Conservation (phyloP, 2,329 filamentous ascomycete genomes). For the Aciculosporium take region DNA sequence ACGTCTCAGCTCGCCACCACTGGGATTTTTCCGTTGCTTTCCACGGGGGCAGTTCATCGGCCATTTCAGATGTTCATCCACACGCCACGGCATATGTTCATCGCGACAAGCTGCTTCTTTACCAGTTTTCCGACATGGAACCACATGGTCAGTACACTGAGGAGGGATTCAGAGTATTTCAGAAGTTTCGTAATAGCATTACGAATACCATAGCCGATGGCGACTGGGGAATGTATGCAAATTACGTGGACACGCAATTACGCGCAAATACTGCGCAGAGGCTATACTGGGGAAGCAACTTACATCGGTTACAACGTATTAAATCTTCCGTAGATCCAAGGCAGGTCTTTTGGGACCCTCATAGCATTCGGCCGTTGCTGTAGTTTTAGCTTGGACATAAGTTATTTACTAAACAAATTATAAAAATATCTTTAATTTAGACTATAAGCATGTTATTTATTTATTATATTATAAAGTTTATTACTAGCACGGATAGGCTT, state of each 20-base stretch:
- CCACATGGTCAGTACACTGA: constrained; percentile 22
- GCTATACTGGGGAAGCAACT: constrained; percentile 31
- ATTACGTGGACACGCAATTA: constrained; percentile 37
- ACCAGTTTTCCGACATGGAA: constrained; percentile 32
- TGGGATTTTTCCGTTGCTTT: constrained; percentile 14
- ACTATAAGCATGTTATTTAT: no score
- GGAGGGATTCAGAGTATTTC: constrained; percentile 20
- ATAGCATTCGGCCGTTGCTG: not conserved
- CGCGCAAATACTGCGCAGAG: constrained; percentile 31
- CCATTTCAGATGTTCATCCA: constrained; percentile 15
- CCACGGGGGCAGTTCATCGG: constrained; percentile 22
- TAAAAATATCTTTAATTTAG: no score
- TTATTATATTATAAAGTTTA: no score
- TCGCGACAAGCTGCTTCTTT: constrained; percentile 33
- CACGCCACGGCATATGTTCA: constrained; percentile 23
- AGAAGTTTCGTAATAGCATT: constrained; percentile 18
- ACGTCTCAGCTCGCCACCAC: constrained; percentile 3
- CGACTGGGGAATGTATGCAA: constrained; percentile 35
- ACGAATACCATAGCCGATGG: constrained; percentile 19
- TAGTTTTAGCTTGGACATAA: no score
- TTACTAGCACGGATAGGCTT: no score
- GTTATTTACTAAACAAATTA: no score
- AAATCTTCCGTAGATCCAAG: constrained; percentile 26
- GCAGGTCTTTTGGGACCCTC: constrained; percentile 20
- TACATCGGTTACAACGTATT: constrained; percentile 21